Conservation (phyloP, 1,284 basidiomycete species). For the Earliella scabrosa region DNA sequence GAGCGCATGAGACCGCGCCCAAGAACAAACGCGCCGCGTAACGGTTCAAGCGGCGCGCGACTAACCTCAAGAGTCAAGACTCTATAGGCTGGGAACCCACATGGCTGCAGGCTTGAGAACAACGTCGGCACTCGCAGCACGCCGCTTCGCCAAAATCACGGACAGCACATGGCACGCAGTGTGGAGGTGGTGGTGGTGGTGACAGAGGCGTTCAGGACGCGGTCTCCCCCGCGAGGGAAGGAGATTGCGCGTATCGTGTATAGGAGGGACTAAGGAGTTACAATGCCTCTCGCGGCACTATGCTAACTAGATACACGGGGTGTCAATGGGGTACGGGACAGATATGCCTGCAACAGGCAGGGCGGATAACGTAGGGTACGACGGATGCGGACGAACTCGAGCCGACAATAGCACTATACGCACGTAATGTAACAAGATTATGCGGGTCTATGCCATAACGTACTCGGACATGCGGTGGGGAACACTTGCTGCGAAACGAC, state of each 20-base stretch:
- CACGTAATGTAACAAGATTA: slow-evolving; percentile 23
- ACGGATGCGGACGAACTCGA: slow-evolving; percentile 6
- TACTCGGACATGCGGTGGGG: slow-evolving; percentile 13
- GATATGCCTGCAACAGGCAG: not conserved
- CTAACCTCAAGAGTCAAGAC: too few relatives aligned
- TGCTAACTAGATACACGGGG: slow-evolving; percentile 7
- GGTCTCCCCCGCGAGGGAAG: not conserved
- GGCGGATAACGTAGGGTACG: slow-evolving; percentile 21
- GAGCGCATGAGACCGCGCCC: not conserved
- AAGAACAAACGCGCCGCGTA: not conserved
- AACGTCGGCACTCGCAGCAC: not conserved
- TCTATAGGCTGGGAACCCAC: not conserved
- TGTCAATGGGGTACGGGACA: not conserved
- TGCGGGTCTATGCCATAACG: slow-evolving; percentile 23
- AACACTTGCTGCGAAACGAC: not conserved
- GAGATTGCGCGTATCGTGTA: not conserved
- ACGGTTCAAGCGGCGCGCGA: too few relatives aligned
- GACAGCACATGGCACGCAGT: not conserved
- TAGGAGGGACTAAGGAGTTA: not conserved
- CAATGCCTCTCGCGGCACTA: not conserved
- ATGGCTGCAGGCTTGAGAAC: not conserved
- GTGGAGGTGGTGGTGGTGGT: too few relatives aligned
- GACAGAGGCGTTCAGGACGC: not conserved
- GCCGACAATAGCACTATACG: slow-evolving; percentile 15
- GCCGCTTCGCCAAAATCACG: not conserved